These are phyloP conservation scores for Loxodes magnus DNA, from an alignment of 73 alveolate species.

Conservation along the genomic window DNA sequence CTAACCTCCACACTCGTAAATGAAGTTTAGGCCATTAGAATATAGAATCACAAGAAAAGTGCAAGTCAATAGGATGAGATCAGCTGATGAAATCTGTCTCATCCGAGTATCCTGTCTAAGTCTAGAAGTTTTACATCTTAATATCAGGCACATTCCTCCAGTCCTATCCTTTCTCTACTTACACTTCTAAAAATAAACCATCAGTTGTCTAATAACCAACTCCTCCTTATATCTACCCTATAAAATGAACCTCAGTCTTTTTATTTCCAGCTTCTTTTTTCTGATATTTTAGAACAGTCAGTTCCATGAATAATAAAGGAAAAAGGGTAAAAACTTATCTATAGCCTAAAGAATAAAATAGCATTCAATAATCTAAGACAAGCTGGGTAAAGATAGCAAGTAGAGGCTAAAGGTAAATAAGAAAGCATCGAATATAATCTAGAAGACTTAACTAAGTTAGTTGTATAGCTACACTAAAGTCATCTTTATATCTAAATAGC, in stretches of 20 bases:
- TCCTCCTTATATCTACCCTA: conserved; percentile 75
- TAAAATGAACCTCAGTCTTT: conserved; percentile 68
- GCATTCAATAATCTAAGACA: too few relatives aligned
- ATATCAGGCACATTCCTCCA: conserved; percentile 51
- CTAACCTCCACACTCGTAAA: conserved; percentile 66
- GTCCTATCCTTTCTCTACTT: conserved; percentile 56
- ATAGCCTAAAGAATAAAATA: conserved; percentile 10
- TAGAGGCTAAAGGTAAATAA: too few relatives aligned
- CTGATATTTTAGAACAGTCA: not conserved
- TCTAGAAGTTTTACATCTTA: conserved; percentile 35
- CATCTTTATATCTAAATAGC: too few relatives aligned
- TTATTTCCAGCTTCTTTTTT: conserved; percentile 25
- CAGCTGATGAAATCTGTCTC: conserved; percentile 52
- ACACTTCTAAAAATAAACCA: conserved; percentile 80
- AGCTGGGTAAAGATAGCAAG: too few relatives aligned
- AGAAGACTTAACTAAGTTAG: too few relatives aligned
- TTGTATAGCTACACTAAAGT: too few relatives aligned
- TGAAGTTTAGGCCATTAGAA: conserved; percentile 64
- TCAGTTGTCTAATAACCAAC: conserved; percentile 57
- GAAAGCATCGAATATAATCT: too few relatives aligned
- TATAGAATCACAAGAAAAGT: conserved; percentile 45
- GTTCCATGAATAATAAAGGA: not conserved
- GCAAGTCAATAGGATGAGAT: conserved; percentile 76
- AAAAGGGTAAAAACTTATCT: not conserved
- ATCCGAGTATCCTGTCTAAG: conserved; percentile 70